These are phyloP conservation scores for Dictyostelium brefeldianum DNA, from an alignment of 78 protist genomes.

Conservation along the genomic window DNA sequence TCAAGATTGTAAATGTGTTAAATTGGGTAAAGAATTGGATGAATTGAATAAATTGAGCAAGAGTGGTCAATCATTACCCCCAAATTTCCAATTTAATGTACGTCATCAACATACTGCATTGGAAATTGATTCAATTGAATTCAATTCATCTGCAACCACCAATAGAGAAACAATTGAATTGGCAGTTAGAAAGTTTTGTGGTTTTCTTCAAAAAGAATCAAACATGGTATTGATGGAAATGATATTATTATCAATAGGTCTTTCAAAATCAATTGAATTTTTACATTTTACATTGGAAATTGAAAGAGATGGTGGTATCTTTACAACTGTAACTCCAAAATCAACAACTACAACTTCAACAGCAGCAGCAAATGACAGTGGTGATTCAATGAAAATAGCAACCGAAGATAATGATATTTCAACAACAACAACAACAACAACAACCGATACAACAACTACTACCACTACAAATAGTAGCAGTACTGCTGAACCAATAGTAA, in stretches of 20 bases:
- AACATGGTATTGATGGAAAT: slow-evolving; percentile 72
- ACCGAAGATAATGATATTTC: background rate
- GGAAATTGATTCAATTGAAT: slow-evolving; percentile 14
- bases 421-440: background rate
- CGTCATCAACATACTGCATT: slow-evolving; percentile 26
- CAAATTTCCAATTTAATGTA: background rate
- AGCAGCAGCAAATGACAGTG: background rate
- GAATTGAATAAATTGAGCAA: background rate
- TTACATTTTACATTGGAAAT: slow-evolving; percentile 53
- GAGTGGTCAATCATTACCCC: background rate
- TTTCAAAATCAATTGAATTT: slow-evolving; percentile 38
- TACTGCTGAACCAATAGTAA: background rate
- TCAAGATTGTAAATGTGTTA: background rate
- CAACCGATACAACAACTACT: background rate
- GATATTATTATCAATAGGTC: slow-evolving; percentile 30
- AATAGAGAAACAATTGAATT: slow-evolving; percentile 30
- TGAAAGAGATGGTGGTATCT: slow-evolving; percentile 52
- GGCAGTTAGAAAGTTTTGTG: slow-evolving; percentile 59
- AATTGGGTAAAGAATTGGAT: slow-evolving; percentile 4
- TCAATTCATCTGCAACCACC: background rate
- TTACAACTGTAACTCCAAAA: background rate
- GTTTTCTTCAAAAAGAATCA: slow-evolving; percentile 35
- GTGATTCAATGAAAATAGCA: background rate
- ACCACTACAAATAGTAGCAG: background rate
- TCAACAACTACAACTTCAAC: background rate